Conservation (phyloP, 1,284 basidiomycete genomes). For the Cryptococcus sp. region DNA sequence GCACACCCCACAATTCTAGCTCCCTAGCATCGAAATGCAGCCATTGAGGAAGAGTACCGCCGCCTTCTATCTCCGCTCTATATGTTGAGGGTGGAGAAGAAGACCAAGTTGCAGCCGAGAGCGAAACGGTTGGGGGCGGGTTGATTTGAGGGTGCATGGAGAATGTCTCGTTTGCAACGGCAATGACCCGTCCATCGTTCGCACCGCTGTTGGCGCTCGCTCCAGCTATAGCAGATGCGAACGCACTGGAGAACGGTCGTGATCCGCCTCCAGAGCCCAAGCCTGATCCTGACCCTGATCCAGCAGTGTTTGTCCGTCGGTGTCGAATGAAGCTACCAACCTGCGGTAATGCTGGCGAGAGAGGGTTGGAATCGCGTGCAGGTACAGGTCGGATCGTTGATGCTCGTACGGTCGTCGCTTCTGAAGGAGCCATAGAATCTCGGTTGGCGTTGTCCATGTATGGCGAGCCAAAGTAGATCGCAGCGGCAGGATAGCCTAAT, state of each 20-base stretch:
- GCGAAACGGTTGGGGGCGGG: constrained; percentile 47
- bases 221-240: too few relatives aligned
- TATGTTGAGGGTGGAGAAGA: constrained; percentile 47
- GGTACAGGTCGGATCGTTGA: constrained; percentile 43
- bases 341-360: constrained; percentile 47
- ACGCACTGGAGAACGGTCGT: constrained; percentile 10
- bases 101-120: constrained; percentile 49
- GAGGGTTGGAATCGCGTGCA: constrained; percentile 21
- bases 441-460: constrained; percentile 10
- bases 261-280: constrained; percentile 4
- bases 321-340: constrained; percentile 42
- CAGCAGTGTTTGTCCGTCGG: constrained; percentile 18
- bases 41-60: constrained; percentile 41
- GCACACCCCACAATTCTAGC: constrained; percentile 50
- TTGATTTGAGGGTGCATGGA: constrained; percentile 48
- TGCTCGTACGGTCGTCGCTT: constrained; percentile 12
- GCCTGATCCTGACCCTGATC: constrained; percentile 10
- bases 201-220: constrained; percentile 3
- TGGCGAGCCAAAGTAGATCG: constrained; percentile 46
- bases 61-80: constrained; percentile 41
- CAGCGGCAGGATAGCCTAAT: constrained; percentile 43
- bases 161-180: constrained; percentile 48
- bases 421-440: constrained; percentile 6
- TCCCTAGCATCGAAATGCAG: constrained; percentile 50
- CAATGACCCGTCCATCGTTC: constrained; percentile 40